Base-by-base conservation (phyloP, 2,329 filamentous ascomycete species). In the Alternaria atra region DNA sequence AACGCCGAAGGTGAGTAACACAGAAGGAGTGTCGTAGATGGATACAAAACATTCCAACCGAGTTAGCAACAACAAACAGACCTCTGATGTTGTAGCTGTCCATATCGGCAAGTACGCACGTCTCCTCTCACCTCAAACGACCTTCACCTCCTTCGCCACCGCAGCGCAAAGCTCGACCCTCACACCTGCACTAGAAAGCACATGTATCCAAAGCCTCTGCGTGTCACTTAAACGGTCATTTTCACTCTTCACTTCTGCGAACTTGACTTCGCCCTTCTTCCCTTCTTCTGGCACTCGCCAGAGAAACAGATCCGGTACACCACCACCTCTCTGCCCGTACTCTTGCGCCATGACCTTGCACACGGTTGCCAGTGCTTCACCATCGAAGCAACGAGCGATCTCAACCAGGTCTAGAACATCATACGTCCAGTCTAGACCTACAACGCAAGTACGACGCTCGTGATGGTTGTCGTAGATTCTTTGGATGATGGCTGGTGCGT, bases 261-360 rank as follows among this genome's bases (percentile, higher is more conserved):
- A 94, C 85, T 93, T 89, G 66, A 91, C 89, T 74, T 91, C 86
- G 39, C 83, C 83, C 80, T 82, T 63, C 23, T 27, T 44, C 67
- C 74, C 75, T 15, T 58, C 51, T 23, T 64, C 54, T 9, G 46
- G 30, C 4, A 80, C 71, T 70, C 88, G 87, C 95, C 95, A 99
- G 2, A 99, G 84, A 65, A 99, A 91, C 64, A 99, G 81, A 83
- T 99, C 95, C 4, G 95, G 95, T 62, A 99, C 90, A 0, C 95
- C 95, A 15, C 93, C 91, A 4, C 92, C 92, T 51, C 95, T 84
- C 70, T 92, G 90, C 65, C 89, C 87, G 79, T 99, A 99, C 77
- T 99, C 95, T 80, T 99, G 94, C 40, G 93, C 94, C 85, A 98
- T 89, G 40, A 98, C 93, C 79, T 94, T 95, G 81, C 95, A 97